Base-by-base conservation (phyloP, 768 basidiomycete genomes). In the Leccinellum rugosiceps region DNA sequence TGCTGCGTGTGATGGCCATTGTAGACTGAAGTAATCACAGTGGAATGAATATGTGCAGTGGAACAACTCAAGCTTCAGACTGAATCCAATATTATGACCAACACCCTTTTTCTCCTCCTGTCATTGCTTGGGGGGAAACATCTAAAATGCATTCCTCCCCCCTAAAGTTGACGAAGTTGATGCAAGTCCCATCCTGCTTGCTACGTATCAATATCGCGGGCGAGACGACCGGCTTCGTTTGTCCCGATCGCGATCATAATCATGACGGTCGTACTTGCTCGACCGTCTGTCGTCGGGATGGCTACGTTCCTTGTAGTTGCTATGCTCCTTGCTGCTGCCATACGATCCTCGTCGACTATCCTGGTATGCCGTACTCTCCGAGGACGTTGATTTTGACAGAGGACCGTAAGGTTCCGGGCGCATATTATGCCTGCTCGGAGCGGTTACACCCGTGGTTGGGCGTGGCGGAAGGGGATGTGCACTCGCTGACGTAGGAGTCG, bases 331-430 rank as follows among this genome's bases (percentile, higher is more conserved):
- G 41, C 41, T 19, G 19, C 41, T 43, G 19, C 41, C 4, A 43
- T 71, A 55, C 25, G 64, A 32, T 14, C 62, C 64, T 50, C 69
- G 58, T 26, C 63, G 67, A 21, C 41, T 47, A 25, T 70, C 68
- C 8, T 38, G 54, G 26, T 32, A 32, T 19, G 25, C 21, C 10
- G 50, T 30, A 34, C 63, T 57, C 15, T 60, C 59, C 5, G 50
- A 67, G 1, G 72, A 59, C 3, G 28, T 23, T 32, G 70, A 60
- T 55, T 62, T 56, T 11, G 67, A 46, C 25, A 55, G 52, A 21
- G 57, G 63, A 23, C 57, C 58, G 17, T 62, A 49, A 17, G 60
- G 60, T 58, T 66, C 62, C 41, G 64, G 63, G 4, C 63, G 68
- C n/a, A 53, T 58, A 13, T 19, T 43, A 14, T 55, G 49, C 17